Evolutionary conservation across 1,139 yeast genomes (phyloP), one percentile per base, ranked within the genome.

Genomic region (Sugiyamaella paludigena): DNA sequence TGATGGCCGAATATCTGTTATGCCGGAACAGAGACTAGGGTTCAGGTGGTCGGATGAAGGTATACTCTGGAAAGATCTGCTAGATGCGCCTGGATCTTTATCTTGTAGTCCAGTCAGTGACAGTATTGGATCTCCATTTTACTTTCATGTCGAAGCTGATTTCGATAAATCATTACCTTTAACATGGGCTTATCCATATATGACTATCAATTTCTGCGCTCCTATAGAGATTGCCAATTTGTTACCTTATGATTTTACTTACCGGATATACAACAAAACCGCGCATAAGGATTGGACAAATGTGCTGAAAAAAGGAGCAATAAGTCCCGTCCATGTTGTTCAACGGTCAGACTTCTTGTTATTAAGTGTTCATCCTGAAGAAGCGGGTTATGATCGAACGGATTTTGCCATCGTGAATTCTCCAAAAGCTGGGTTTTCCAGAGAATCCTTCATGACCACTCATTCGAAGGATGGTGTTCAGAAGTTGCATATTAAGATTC

Each of bases 171-270:
- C 76, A 13, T 92, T 86, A 54, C 92, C 89, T 0, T 71, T 89
- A 36, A 78, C 87, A 0, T 75, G 76, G 53, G 77, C 86, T 0
- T 94, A 88, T 59, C 98, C 98, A 0, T 95, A 87, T 60, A 78
- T 92, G 87, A 79, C 75, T 9, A 69, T 92, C 36, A 78, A 83
- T 1, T 71, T 94, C 19, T 83, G 95, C 0, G 91, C 98, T 0
- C 98, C 98, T 0, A 70, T 94, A 35, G 88, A 87, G 58, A 75
- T 94, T 54, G 91, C 86, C 58, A 94, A 94, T 59, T 71, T 88
- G 50, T 68, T 94, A 44, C 98, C 99, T 0, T 87, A 78, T 62
- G 96, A 88, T 58, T 70, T 91, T 45, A 74, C 79, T 19, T 89
- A 85, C 66, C 73, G 87, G 49, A 74, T 94, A 16, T 87, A 85